Percentiles rank a stretch among this genome's conserved stretches.
Evolutionary conservation across 1,139 yeast genomes (phyloP).

Genomic region (Blastobotrys ciferrii): DNA sequence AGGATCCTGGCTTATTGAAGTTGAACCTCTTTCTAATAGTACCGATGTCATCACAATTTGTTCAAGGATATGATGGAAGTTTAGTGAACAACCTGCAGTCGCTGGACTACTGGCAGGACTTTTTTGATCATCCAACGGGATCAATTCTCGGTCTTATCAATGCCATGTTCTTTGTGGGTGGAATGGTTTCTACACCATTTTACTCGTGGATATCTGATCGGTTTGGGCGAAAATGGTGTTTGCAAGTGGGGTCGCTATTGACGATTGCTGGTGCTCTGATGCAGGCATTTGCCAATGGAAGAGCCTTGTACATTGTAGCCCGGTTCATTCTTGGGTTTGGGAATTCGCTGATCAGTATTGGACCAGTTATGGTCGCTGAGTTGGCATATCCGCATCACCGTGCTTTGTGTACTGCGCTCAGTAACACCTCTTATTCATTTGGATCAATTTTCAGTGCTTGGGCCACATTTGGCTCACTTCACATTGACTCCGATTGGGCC

Average conservation of each 20-base stretch:
- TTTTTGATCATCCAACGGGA: conserved; percentile 10
- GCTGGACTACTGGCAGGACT: conserved; percentile 13
- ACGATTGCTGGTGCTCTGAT: conserved; percentile 12
- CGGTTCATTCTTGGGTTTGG: conserved; percentile 16
- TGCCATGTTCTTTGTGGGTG: conserved; percentile 15
- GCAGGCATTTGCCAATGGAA: conserved; percentile 13
- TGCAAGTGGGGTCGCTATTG: conserved; percentile 11
- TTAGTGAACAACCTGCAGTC: conserved; percentile 16
- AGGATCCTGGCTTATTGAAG: conserved; percentile 7
- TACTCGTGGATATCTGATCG: conserved; percentile 11
- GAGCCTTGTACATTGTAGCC: conserved; percentile 14
- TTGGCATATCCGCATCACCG: conserved; percentile 8
- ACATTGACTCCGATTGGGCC: conserved; percentile 5
- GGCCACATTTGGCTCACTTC: conserved; percentile 7
- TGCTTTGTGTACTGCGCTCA: conserved; percentile 1
- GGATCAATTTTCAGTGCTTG: conserved; percentile 8
- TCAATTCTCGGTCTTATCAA: conserved; percentile 14
- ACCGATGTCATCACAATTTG: conserved; percentile 14
- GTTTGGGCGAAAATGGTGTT: conserved; percentile 15
- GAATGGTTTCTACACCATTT: conserved; percentile 12
- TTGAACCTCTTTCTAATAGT: conserved; percentile 9
- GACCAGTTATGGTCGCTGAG: conserved; percentile 9
- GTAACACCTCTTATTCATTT: not conserved
- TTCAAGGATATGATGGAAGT: conserved; percentile 17
- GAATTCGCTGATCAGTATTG: conserved; percentile 4